Evolutionary conservation across 352 stramenopile species (phyloP).

Genomic region (Globisporangium parvum): DNA sequence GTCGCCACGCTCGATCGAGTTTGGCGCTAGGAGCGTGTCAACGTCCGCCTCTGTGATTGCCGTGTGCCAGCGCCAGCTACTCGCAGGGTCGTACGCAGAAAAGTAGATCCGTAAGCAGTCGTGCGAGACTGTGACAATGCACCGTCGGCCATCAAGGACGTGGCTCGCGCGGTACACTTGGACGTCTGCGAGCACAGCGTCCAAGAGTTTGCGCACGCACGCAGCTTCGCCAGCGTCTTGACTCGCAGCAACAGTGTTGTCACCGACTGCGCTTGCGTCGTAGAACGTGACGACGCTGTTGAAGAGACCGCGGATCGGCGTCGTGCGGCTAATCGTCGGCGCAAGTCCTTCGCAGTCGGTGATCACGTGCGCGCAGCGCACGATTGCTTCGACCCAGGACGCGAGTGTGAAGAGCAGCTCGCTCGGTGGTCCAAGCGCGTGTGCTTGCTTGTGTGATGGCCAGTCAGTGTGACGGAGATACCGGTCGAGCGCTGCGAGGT

Average conservation of each 20-base stretch:
- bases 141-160: slow-evolving; percentile 33
- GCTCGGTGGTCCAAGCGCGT: slow-evolving; percentile 20
- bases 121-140: slow-evolving; percentile 63
- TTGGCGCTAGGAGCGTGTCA: slow-evolving; percentile 53
- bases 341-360: slow-evolving; percentile 36
- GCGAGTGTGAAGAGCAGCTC: slow-evolving; percentile 41
- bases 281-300: slow-evolving; percentile 50
- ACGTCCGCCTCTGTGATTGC: slow-evolving; percentile 50
- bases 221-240: slow-evolving; percentile 16
- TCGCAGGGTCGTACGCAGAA: slow-evolving; percentile 54
- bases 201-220: slow-evolving; percentile 42
- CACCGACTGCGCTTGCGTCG: slow-evolving; percentile 16
- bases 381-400: slow-evolving; percentile 43
- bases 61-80: slow-evolving; percentile 43
- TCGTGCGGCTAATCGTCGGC: slow-evolving; percentile 39
- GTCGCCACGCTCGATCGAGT: slow-evolving; percentile 38
- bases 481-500: slow-evolving; percentile 41
- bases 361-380: slow-evolving; percentile 34
- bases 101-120: slow-evolving; percentile 68
- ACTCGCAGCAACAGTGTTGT: slow-evolving; percentile 2
- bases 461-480: slow-evolving; percentile 54
- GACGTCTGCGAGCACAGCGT: slow-evolving; percentile 55
- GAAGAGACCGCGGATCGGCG: slow-evolving; percentile 54
- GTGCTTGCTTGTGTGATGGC: slow-evolving; percentile 26
- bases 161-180: slow-evolving; percentile 55